These are phyloP conservation scores for Staphylotrichum tortipilum DNA, from an alignment of 495 filamentous ascomycete genomes.

Conservation along the genomic window DNA sequence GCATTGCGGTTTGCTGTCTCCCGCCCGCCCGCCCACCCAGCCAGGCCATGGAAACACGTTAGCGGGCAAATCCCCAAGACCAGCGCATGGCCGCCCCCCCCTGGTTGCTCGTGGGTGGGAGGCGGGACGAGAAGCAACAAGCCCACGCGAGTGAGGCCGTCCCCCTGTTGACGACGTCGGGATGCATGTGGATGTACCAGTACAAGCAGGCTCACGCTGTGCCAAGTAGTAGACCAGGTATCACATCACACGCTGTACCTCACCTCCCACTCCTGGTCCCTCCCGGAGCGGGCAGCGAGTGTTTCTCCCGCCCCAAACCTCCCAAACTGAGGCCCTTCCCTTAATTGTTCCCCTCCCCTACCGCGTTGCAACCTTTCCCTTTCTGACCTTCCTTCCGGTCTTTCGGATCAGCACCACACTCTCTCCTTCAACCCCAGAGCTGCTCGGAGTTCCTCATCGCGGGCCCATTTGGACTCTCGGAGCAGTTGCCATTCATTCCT, in stretches of 20 bases:
- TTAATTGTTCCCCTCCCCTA: constrained; percentile 10
- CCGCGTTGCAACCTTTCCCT: constrained; percentile 12
- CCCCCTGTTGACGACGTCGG: too few relatives aligned
- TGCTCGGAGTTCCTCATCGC: constrained; percentile 19
- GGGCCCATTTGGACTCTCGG: constrained; percentile 15
- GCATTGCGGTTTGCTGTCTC: constrained; percentile 4
- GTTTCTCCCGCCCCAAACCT: not conserved
- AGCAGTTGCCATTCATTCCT: constrained; percentile 18
- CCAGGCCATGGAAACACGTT: too few relatives aligned
- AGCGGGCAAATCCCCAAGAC: not conserved
- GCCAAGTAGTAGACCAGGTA: not conserved
- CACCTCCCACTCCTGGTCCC: not conserved
- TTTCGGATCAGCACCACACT: constrained; percentile 6
- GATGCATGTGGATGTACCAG: too few relatives aligned
- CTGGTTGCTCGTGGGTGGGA: too few relatives aligned
- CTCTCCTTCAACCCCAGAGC: constrained; percentile 20
- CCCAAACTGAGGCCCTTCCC: not conserved
- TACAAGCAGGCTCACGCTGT: not conserved
- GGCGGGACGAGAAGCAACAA: too few relatives aligned
- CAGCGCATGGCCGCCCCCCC: not conserved
- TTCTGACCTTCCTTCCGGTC: constrained; percentile 8
- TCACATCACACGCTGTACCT: not conserved
- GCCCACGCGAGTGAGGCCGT: too few relatives aligned
- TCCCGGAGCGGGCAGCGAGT: not conserved
- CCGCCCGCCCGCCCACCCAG: not conserved